These are phyloP conservation scores for Rubroboletus pulcherrimus DNA, from an alignment of 768 basidiomycete genomes.

Conservation along the genomic window DNA sequence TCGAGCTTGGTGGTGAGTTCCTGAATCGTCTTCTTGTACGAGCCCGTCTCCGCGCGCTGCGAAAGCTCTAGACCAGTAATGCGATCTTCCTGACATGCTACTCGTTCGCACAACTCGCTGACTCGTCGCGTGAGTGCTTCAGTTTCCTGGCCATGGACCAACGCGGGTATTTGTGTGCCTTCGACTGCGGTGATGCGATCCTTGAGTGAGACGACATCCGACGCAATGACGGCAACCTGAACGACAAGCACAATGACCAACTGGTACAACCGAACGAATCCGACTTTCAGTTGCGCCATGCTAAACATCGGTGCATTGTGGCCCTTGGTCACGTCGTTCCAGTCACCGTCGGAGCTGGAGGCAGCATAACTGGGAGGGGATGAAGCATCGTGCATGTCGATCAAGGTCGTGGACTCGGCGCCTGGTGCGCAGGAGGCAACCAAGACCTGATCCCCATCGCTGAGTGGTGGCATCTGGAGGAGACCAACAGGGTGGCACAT, in stretches of 20 bases:
- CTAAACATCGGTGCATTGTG: neutral
- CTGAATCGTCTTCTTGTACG: slow-evolving; percentile 2
- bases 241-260: slow-evolving; percentile 1
- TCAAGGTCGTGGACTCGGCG: neutral
- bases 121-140: slow-evolving; percentile 10
- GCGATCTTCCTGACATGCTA: slow-evolving; percentile 13
- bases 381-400: neutral
- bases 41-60: slow-evolving; percentile 1
- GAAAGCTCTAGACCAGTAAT: slow-evolving; percentile 9
- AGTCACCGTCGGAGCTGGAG: neutral
- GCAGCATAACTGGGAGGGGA: neutral
- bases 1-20: slow-evolving; percentile 13
- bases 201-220: slow-evolving; percentile 15
- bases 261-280: slow-evolving; percentile 7
- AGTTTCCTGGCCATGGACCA: neutral
- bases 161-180: neutral
- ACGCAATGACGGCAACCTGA: slow-evolving; percentile 4
- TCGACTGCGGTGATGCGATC: slow-evolving; percentile 18
- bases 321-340: neutral
- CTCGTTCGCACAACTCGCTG: slow-evolving; percentile 2
- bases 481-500: neutral
- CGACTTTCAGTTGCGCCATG: slow-evolving; percentile 1
- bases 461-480: neutral
- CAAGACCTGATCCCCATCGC: neutral
- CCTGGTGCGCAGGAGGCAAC: neutral